These are phyloP conservation scores for Aureobasidium namibiae DNA, from an alignment of 2,329 filamentous ascomycete species.

Conservation along the genomic window DNA sequence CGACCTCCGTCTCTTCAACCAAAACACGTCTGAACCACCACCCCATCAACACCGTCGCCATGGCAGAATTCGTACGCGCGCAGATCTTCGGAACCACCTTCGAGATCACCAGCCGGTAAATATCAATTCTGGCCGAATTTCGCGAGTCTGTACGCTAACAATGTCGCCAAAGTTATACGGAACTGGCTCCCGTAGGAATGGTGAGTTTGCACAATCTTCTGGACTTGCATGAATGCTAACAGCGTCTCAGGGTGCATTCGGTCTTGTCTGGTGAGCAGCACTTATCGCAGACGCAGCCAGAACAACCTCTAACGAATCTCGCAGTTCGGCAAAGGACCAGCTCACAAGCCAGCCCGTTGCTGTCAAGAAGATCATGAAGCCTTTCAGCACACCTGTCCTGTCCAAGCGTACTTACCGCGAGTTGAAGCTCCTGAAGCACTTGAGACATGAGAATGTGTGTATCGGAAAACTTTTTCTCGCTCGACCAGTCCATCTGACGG, in stretches of 20 bases:
- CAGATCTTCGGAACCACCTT: conserved; percentile 99
- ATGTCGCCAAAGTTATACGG: conserved; percentile 65
- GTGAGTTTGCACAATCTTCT: not conserved
- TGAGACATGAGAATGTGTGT: conserved; percentile 88
- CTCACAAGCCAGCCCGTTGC: conserved; percentile 94
- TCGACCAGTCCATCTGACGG: not conserved
- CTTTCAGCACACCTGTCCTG: conserved; percentile 96
- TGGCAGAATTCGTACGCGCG: conserved; percentile 98
- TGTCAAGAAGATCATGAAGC: conserved; percentile 99
- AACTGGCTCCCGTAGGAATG: conserved; percentile 98
- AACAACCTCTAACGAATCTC: conserved; percentile 10
- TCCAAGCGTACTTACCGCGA: conserved; percentile 97
- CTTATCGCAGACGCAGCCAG: not conserved
- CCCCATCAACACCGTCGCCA: conserved; percentile 41
- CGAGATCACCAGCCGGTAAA: conserved; percentile 95
- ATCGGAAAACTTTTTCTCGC: not conserved
- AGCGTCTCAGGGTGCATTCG: conserved; percentile 63
- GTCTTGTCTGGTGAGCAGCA: conserved; percentile 81
- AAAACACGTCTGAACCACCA: not conserved
- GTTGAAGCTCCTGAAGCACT: conserved; percentile 92
- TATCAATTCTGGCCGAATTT: not conserved
- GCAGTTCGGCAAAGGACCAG: conserved; percentile 94
- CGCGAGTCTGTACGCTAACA: not conserved
- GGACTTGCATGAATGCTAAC: not conserved
- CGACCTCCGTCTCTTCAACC: not conserved